Evolutionary conservation across 495 filamentous ascomycete genomes (phyloP), one percentile per base, ranked within the genome.

Genomic region (Hypomontagnella monticulosa): DNA sequence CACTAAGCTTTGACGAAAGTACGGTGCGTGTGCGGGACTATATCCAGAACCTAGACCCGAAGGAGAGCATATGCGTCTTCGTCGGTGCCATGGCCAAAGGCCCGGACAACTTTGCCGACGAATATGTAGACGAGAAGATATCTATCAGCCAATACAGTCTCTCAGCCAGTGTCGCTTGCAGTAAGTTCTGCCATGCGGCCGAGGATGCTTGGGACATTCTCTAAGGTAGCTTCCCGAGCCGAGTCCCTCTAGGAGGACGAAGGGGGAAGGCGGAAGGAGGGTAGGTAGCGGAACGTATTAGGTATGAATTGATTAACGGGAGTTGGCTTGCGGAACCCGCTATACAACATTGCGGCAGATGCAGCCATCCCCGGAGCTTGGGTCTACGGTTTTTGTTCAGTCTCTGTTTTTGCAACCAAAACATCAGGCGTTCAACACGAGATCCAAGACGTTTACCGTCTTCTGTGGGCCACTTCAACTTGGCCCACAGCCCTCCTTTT

Each of bases 71-170:
- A 27, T 97, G 93, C 71, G 94, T 99, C 58, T 97, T 97, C 71
- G 93, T 99, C 38, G 95, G 95, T 62, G 95, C 95, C 55, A 98
- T 99, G 93, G 95, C 95, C 59, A 98, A 97, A 79, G 95, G 95
- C 6, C 82, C 87, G 23, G 95, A 99, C 74, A 92, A 95, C 77
- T 99, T 99, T 73, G 95, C 95, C 49, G 95, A 99, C 73, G 81
- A 84, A 36, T 93, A 89, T 80, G 95, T 97, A 68, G 95, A 99
- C 75, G 95, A 99, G 75, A 89, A 94, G 66, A 97, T 99, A 79
- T 90, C 91, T 68, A 97, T 99, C 79, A 97, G 95, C 81, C 96
- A 97, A 76, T 99, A 90, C 86, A 96, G 91, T 77, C 83, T 99
- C 43, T 96, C 91, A 71, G 95, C 95, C 44, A 97, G 93, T 80